phyloP scores from a whole-genome alignment of 2,329 filamentous ascomycete genomes.

The Chalaropsis thielavioides region DNA sequence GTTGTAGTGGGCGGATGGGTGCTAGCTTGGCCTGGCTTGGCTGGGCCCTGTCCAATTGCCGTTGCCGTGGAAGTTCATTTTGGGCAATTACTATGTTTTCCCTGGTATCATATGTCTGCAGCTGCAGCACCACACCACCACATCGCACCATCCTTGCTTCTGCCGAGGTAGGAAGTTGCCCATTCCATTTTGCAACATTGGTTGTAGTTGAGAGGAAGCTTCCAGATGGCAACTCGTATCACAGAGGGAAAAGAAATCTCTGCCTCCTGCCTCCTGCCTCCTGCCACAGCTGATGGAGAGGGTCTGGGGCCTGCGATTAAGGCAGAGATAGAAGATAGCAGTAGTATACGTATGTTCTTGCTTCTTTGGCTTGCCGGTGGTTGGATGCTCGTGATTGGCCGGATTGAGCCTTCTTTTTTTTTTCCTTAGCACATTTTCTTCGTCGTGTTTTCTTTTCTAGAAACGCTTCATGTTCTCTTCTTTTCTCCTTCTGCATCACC shows the following conservation, averaged over 20 bases:
- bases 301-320: background rate
- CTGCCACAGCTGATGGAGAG: background rate
- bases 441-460: background rate
- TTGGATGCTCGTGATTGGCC: background rate
- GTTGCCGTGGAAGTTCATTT: constrained; percentile 1
- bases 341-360: background rate
- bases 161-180: constrained; percentile 7
- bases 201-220: background rate
- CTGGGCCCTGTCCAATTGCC: background rate
- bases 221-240: background rate
- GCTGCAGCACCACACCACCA: no score
- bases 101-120: background rate
- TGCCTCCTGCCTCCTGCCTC: background rate
- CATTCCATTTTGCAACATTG: background rate
- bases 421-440: background rate
- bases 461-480: background rate
- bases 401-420: background rate
- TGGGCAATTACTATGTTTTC: background rate
- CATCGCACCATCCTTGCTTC: constrained; percentile 9
- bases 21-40: background rate
- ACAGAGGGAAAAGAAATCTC: background rate
- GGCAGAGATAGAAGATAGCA: background rate
- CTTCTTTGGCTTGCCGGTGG: background rate
- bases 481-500: background rate
- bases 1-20: background rate